A percentile compares a stretch with the other conserved stretches of the same genome.
Evolutionary conservation across 805 yeast species (phyloP).

Genomic region (Metschnikowia noctiluminum): DNA sequence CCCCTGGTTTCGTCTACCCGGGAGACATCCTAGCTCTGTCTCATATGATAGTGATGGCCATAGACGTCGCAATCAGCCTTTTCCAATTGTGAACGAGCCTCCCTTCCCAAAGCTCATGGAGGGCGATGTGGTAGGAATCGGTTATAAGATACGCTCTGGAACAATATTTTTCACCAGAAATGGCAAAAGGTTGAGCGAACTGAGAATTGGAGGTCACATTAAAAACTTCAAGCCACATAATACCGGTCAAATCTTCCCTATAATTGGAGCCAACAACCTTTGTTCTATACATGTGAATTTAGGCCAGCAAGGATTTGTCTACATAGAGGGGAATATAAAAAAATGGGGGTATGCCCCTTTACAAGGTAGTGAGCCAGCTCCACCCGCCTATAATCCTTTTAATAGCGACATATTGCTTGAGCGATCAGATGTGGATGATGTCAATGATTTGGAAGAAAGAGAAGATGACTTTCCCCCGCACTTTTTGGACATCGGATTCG

Average conservation of each 20-base stretch:
- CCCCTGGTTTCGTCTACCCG: conserved; percentile 91
- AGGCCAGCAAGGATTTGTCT: conserved; percentile 88
- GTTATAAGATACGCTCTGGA: conserved; percentile 78
- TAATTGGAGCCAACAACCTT: conserved; percentile 78
- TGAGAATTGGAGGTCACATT: conserved; percentile 74
- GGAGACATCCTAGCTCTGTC: conserved; percentile 79
- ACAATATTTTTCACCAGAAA: conserved; percentile 91
- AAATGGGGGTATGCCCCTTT: conserved; percentile 95
- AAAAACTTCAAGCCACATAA: conserved; percentile 59
- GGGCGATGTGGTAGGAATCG: conserved; percentile 94
- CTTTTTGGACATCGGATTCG: conserved; percentile 43
- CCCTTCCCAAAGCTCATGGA: conserved; percentile 59
- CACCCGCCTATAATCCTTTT: conserved; percentile 86
- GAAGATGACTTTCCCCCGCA: conserved; percentile 56
- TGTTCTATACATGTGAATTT: conserved; percentile 84
- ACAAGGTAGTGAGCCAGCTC: conserved; percentile 85
- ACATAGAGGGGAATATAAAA: conserved; percentile 87
- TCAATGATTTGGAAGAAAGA: conserved; percentile 41
- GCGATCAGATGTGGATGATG: conserved; percentile 52
- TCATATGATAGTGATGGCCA: conserved; percentile 87
- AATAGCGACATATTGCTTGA: conserved; percentile 76
- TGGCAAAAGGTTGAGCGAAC: conserved; percentile 84
- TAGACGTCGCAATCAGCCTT: conserved; percentile 78
- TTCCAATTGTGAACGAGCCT: conserved; percentile 43
- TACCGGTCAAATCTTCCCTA: conserved; percentile 67